These are phyloP conservation scores for Gaillardinia entomophila DNA, from an alignment of 805 yeast genomes.

Conservation along the genomic window DNA sequence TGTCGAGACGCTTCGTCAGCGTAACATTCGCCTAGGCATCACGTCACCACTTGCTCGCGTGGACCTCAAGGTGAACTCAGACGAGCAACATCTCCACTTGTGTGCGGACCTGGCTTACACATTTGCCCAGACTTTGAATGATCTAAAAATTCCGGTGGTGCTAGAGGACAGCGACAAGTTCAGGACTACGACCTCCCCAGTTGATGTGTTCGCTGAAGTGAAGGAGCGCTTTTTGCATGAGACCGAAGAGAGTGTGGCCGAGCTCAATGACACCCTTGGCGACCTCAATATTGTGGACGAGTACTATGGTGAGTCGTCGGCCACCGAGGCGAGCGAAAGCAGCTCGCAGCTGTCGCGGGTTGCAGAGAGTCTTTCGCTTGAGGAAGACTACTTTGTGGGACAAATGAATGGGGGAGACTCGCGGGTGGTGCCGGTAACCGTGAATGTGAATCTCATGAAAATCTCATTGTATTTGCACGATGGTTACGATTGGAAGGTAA, in stretches of 20 bases:
- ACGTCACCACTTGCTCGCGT: slow-evolving; percentile 20
- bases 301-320: slow-evolving; percentile 7
- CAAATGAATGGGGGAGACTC: background rate
- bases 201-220: slow-evolving; percentile 39
- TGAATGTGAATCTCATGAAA: slow-evolving; percentile 33
- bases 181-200: slow-evolving; percentile 28
- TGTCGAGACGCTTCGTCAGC: slow-evolving; percentile 12
- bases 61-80: slow-evolving; percentile 45
- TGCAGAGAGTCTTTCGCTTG: slow-evolving; percentile 7
- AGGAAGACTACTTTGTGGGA: slow-evolving; percentile 20
- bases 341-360: background rate
- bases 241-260: slow-evolving; percentile 24
- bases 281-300: slow-evolving; percentile 13
- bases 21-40: slow-evolving; percentile 13
- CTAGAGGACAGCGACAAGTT: slow-evolving; percentile 59
- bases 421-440: slow-evolving; percentile 15
- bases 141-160: slow-evolving; percentile 62
- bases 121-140: slow-evolving; percentile 59
- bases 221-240: too few species aligned
- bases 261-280: slow-evolving; percentile 10
- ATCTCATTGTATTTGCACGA: slow-evolving; percentile 56
- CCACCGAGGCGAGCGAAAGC: too few species aligned
- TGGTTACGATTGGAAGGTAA: slow-evolving; percentile 89
- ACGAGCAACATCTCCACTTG: slow-evolving; percentile 43
- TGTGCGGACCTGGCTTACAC: slow-evolving; percentile 87